Evolutionary conservation across 1,284 basidiomycete genomes (phyloP), one percentile per base, ranked within the genome.

Genomic region (Uromyces viciae-fabae): DNA sequence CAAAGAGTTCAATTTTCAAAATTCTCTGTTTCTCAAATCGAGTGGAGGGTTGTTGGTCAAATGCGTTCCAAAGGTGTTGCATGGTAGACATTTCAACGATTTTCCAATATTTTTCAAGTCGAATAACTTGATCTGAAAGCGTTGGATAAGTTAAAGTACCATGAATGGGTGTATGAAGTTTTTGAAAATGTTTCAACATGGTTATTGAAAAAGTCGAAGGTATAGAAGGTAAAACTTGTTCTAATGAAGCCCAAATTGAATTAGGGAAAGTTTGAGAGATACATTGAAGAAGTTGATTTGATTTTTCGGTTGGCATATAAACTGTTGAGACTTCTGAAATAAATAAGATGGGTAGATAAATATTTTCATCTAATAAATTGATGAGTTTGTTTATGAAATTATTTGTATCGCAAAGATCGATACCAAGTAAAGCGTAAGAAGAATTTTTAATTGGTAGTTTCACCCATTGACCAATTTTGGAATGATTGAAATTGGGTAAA

Each of bases 311-410:
- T 0, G 78, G 78, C 78, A 81, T 81, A 43, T 81, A 81, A 42
- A 81, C 78, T 9, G 71, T 81, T 42, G 78, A 73, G 15, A 81
- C 78, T 46, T 81, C 78, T 4, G 78, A 81, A 19, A 81, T n/a
- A 31, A 81, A 81, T 38, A 81, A 40, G 46, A 81, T 74, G n/a
- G 25, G 69, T 19, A 14, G 15, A 46, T 52, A 28, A 17, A 54
- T 19, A 15, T 28, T 58, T n/a, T 38, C 31, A 31, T 49, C 46
- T 22, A 81, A 31, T 42, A 75, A 74, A 3, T 56, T 19, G 9
- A 64, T 40, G 3, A 81, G 42, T 28, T 60, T 52, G 4, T 49
- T 17, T 9, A 81, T 54, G 33, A 81, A 74, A 17, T 9, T 1
- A 31, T 73, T 9, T 28, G 56, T 74, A 42, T 81, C 43, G 25